phyloP scores from a whole-genome alignment of 1,284 basidiomycete genomes.

The Pterula multifida region DNA sequence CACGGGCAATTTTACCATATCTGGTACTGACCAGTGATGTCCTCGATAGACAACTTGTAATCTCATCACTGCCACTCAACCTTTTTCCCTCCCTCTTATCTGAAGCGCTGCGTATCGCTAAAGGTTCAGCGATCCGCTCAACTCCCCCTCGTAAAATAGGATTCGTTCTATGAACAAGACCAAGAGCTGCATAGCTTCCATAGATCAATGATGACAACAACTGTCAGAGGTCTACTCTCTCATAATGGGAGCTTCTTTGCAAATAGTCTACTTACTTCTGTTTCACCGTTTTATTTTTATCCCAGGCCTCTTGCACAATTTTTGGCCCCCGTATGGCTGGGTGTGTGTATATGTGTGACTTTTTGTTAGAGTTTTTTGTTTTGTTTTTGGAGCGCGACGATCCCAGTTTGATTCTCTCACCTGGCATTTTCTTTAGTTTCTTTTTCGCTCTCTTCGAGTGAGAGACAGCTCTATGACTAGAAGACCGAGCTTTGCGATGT shows the following conservation, averaged over 20 bases:
- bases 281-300: conserved; percentile 77
- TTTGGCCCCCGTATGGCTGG: conserved; percentile 77
- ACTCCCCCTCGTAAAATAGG: conserved; percentile 52
- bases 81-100: neutral
- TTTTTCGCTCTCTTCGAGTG: conserved; percentile 60
- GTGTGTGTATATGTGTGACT: conserved; percentile 1
- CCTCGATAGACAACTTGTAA: too few species aligned
- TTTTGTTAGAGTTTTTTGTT: neutral
- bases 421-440: conserved; percentile 66
- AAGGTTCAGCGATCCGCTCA: conserved; percentile 21
- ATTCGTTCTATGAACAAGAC: conserved; percentile 56
- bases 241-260: neutral
- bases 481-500: conserved; percentile 68
- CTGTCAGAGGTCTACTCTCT: too few species aligned
- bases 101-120: neutral
- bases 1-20: conserved; percentile 78
- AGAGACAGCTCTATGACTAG: conserved; percentile 55
- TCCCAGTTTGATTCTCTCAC: conserved; percentile 27
- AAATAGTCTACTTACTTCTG: conserved; percentile 67
- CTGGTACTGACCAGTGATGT: too few species aligned
- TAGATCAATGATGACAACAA: too few species aligned
- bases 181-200: conserved; percentile 69
- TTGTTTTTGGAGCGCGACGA: too few species aligned
- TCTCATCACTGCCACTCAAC: too few species aligned
- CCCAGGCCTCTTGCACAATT: conserved; percentile 79